A percentile compares a stretch with the other conserved stretches of the same genome.
Evolutionary conservation across 805 yeast species (phyloP).

Genomic region (Candida fluviatilis): DNA sequence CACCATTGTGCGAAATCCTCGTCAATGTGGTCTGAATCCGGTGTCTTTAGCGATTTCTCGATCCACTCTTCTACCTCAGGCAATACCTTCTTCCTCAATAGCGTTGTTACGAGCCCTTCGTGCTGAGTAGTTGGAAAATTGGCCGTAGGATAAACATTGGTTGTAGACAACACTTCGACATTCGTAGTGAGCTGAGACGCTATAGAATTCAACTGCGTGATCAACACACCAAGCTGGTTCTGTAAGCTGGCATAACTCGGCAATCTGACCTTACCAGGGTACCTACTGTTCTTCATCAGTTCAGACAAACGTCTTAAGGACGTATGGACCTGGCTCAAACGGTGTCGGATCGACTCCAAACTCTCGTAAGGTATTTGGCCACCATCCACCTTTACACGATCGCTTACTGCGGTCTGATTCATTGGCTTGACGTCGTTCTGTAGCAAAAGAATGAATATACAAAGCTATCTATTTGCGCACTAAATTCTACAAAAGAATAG

Average conservation of each 20-base stretch:
- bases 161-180: slow-evolving; percentile 52
- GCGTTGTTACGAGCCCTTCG: slow-evolving; percentile 76
- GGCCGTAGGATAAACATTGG: slow-evolving; percentile 81
- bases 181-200: slow-evolving; percentile 63
- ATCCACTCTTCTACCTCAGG: slow-evolving; percentile 94
- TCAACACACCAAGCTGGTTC: slow-evolving; percentile 75
- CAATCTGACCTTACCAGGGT: slow-evolving; percentile 32
- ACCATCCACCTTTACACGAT: background rate
- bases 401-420: background rate
- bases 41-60: slow-evolving; percentile 25
- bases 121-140: slow-evolving; percentile 82
- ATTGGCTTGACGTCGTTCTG: background rate
- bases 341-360: slow-evolving; percentile 36
- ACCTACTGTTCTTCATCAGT: slow-evolving; percentile 32
- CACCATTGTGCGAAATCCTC: slow-evolving; percentile 75
- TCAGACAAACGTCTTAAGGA: slow-evolving; percentile 36
- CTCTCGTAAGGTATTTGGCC: slow-evolving; percentile 31
- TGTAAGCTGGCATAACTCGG: slow-evolving; percentile 65
- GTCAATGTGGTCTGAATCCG: slow-evolving; percentile 15
- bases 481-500: too few species aligned
- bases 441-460: background rate
- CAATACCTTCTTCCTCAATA: slow-evolving; percentile 78
- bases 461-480: background rate
- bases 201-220: slow-evolving; percentile 80
- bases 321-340: slow-evolving; percentile 39